phyloP scores from a whole-genome alignment of 192 early-diverging fungal species.

The Coemansia sp. region DNA sequence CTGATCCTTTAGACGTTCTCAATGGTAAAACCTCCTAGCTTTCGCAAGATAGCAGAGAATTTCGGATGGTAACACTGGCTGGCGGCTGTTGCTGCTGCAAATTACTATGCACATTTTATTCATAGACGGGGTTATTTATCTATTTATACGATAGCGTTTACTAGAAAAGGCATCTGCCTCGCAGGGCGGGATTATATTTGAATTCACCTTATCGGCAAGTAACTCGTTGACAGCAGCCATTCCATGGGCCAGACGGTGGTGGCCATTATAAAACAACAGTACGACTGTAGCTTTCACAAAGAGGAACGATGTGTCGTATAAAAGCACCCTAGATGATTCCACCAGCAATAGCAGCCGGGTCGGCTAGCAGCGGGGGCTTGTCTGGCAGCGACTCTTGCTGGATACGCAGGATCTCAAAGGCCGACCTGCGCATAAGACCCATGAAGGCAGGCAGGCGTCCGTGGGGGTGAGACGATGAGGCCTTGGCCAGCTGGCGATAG shows the following conservation, averaged over 20 bases:
- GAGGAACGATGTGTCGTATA: background rate
- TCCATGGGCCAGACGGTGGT: too few relatives aligned
- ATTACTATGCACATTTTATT: too few relatives aligned
- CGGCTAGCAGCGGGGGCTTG: slow-evolving; percentile 26
- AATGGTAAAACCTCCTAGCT: too few relatives aligned
- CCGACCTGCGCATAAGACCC: slow-evolving; percentile 48
- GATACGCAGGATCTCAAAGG: slow-evolving; percentile 37
- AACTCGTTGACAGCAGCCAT: background rate
- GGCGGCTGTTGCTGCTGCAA: too few relatives aligned
- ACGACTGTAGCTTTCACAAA: background rate
- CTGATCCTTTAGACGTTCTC: too few relatives aligned
- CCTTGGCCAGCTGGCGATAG: slow-evolving; percentile 46
- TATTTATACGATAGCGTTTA: too few relatives aligned
- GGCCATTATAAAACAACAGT: too few relatives aligned
- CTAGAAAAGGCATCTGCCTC: background rate
- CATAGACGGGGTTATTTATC: too few relatives aligned
- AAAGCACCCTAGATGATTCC: slow-evolving; percentile 2
- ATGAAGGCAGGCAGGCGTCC: slow-evolving; percentile 48
- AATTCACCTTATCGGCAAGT: background rate
- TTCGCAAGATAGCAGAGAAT: too few relatives aligned
- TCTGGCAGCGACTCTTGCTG: slow-evolving; percentile 32
- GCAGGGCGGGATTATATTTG: background rate
- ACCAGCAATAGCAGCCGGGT: slow-evolving; percentile 4
- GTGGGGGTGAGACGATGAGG: slow-evolving; percentile 28
- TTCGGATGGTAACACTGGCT: too few relatives aligned